phyloP scores from a whole-genome alignment of 768 basidiomycete species.

The Paxillus rubicundulus region DNA sequence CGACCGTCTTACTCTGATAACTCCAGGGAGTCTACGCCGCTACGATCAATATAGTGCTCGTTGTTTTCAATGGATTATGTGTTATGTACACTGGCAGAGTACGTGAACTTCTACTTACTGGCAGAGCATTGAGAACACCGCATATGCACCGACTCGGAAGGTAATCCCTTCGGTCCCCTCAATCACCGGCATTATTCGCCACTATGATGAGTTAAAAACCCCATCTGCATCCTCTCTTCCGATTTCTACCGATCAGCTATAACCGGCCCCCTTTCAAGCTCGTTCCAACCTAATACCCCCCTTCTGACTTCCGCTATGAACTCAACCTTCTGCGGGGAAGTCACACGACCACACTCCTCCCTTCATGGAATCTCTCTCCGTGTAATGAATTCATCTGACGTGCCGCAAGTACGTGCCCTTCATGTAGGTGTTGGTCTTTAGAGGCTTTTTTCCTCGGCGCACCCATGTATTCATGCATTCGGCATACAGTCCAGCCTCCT shows the following conservation, averaged over 20 bases:
- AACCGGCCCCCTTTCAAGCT: neutral
- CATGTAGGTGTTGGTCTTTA: constrained; percentile 17
- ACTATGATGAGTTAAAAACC: neutral
- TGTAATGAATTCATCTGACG: constrained; percentile 28
- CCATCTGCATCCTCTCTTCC: constrained; percentile 5
- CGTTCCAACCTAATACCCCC: neutral
- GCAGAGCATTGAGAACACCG: neutral
- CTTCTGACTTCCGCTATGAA: constrained; percentile 10
- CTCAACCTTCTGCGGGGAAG: neutral
- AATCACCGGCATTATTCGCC: neutral
- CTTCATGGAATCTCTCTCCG: constrained; percentile 18
- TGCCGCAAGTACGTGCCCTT: constrained; percentile 24
- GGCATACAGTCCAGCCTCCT: constrained; percentile 21
- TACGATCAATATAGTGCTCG: too few species aligned
- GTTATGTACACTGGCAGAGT: too few species aligned
- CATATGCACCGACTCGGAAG: neutral
- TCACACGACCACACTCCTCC: neutral
- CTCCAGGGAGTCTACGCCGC: too few species aligned
- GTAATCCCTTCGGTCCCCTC: neutral
- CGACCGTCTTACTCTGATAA: too few species aligned
- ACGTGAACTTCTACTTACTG: neutral
- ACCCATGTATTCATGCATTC: neutral
- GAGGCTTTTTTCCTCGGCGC: neutral
- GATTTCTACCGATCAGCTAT: constrained; percentile 15
- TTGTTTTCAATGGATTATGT: too few species aligned